These are phyloP conservation scores for Flaveria sonorensis DNA, from an alignment of 129 eudicot species.

Conservation along the genomic window DNA sequence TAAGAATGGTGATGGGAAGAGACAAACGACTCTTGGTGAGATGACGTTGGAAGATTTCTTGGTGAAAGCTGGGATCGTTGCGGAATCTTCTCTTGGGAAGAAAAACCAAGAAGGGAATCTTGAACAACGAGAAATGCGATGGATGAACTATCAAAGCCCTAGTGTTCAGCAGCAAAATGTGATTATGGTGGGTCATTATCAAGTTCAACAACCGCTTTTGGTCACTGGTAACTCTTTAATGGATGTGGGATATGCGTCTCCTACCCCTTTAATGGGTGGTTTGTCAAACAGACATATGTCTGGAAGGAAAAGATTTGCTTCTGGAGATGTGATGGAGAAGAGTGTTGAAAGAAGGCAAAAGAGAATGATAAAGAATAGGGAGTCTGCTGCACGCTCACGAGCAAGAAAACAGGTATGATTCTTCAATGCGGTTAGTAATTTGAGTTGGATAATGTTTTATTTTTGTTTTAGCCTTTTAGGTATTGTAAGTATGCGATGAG, in stretches of 20 bases:
- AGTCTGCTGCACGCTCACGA: slow-evolving; percentile 70
- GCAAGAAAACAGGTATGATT: slow-evolving; percentile 56
- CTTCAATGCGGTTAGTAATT: background rate
- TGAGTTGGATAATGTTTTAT: background rate
- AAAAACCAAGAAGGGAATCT: slow-evolving; percentile 36
- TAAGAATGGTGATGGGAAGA: slow-evolving; percentile 38
- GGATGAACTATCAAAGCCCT: slow-evolving; percentile 52
- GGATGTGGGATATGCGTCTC: slow-evolving; percentile 60
- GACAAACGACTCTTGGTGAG: slow-evolving; percentile 77
- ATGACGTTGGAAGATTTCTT: slow-evolving; percentile 91
- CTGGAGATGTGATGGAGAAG: slow-evolving; percentile 65
- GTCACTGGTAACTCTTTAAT: slow-evolving; percentile 42
- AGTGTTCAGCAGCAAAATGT: slow-evolving; percentile 42
- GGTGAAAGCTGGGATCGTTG: slow-evolving; percentile 76
- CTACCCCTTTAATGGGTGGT: slow-evolving; percentile 64
- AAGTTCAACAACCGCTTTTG: slow-evolving; percentile 49
- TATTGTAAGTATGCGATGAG: slow-evolving; percentile 7
- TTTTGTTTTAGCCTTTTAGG: background rate
- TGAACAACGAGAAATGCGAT: slow-evolving; percentile 47
- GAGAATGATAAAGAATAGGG: slow-evolving; percentile 67
- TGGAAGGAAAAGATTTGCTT: slow-evolving; percentile 68
- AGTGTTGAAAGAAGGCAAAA: slow-evolving; percentile 57
- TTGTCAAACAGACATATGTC: slow-evolving; percentile 63
- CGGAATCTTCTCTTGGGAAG: slow-evolving; percentile 46
- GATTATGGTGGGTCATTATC: slow-evolving; percentile 54